Base-by-base conservation (phyloP, 2,329 filamentous ascomycete genomes). In the Stachybotrys chlorohalonatus region DNA sequence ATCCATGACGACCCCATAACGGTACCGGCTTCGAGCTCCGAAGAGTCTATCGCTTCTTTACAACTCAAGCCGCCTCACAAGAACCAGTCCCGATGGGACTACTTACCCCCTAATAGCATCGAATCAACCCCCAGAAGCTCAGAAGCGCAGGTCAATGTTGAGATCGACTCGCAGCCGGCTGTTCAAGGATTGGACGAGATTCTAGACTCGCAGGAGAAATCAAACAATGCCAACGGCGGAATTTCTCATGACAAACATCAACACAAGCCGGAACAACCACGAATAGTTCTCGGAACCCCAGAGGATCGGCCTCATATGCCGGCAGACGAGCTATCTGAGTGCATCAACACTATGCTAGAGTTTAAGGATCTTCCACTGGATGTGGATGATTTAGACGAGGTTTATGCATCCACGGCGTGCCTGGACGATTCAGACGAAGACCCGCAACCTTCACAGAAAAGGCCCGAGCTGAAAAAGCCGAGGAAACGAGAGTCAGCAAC, bases 261-360 rank as follows among this genome's bases (percentile, higher is more conserved):
- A 24, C 24, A 24, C 24, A 24, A 24, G 24, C 24, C 24, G 4
- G 24, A 24, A 4, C 24, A 24, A 4, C 24, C 24, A 24, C 24
- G 24, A 2, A 24, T 24, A 24, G 24, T 24, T 24, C 24, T 24
- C 4, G 24, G 24, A 24, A 24, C 24, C 24, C 24, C 24, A 4
- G 24, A 24, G 24, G 24, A 24, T 24, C 24, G 24, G 24, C 24
- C 24, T 24, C 24, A 24, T 24, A 24, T 24, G 24, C 36, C 32
- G 31, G 11, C 50, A 24, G 85, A 89, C 60, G 82, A 81, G 31
- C 72, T 93, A 8, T 80, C 86, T 36, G 72, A 81, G 42, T 80
- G 82, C 53, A 90, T 94, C 55, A 70, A 79, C 36, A 76, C 86
- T 62, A 75, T 85, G 50, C 82, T 80, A 61, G 74, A 80, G 54